Evolutionary conservation across 2,329 filamentous ascomycete species (phyloP).

Genomic region (Achaetomium macrosporum): DNA sequence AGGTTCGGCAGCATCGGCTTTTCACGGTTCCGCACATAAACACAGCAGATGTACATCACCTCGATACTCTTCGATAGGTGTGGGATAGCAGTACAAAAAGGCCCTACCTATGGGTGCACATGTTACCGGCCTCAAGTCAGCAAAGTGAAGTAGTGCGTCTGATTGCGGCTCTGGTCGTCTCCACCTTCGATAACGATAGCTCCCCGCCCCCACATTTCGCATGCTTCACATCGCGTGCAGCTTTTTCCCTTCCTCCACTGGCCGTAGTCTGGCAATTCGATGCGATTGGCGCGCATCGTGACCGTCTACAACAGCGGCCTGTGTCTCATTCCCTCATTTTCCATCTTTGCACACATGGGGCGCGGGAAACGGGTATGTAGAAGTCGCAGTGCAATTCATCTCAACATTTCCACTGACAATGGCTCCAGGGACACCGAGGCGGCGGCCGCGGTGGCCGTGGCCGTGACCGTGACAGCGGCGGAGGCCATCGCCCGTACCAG

Average conservation of each 20-base stretch:
- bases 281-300: conserved; percentile 22
- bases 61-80: too few relatives aligned
- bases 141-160: too few relatives aligned
- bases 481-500: conserved; percentile 37
- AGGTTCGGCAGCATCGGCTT: too few relatives aligned
- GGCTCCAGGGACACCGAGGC: conserved; percentile 24
- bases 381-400: not conserved
- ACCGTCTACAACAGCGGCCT: conserved; percentile 4
- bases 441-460: conserved; percentile 25
- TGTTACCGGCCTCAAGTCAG: too few relatives aligned
- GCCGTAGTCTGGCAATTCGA: conserved; percentile 7
- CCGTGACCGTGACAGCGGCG: conserved; percentile 28
- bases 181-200: conserved; percentile 2
- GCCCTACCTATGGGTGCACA: too few relatives aligned
- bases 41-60: too few relatives aligned
- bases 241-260: conserved; percentile 20
- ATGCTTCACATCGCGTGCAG: not conserved
- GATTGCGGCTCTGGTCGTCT: too few relatives aligned
- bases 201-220: conserved; percentile 25
- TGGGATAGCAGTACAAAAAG: too few relatives aligned
- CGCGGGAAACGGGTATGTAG: conserved; percentile 21
- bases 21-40: too few relatives aligned
- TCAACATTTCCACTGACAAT: conserved; percentile 2
- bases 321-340: conserved; percentile 11
- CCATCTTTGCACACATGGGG: conserved; percentile 19